Evolutionary conservation across 805 yeast species (phyloP), one percentile per base, ranked within the genome.

Genomic region (Yamadazyma takamatsuzukensis): DNA sequence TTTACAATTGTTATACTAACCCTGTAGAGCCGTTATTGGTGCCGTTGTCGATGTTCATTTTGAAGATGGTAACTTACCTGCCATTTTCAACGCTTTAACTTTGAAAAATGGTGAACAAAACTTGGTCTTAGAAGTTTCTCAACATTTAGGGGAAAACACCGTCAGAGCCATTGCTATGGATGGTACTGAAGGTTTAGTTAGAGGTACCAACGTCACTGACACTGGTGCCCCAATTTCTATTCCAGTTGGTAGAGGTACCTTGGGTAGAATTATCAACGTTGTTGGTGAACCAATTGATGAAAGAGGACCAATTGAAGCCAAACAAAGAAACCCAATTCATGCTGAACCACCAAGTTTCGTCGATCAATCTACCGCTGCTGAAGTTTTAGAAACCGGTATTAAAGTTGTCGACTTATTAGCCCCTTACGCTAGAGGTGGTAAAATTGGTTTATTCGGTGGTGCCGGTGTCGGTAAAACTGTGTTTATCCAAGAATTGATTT

Each of bases 381-480:
- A 93, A 80, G 89, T 93, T 59, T 81, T 93, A 65, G 98, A 89
- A 78, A 90, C 98, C 50, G 97, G 98, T 87, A 90, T 90, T 70
- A 90, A 90, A 81, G 98, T 90, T 71, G 98, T 90, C 75, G 98
- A 90, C 70, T 78, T 90, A 65, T 80, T 90, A 54, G 98, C 98
- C 56, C 98, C 98, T 56, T 90, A 90, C 78, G 97, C 98, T 67
- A 88, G 97, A 86, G 98, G 98, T 86, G 98, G 98, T 86, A 90
- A 90, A 83, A 90, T 90, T 87, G 98, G 98, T 83, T 82, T 90
- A 65, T 90, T 90, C 84, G 98, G 98, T 79, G 98, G 98, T 90
- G 98, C 98, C 72, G 98, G 98, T 90, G 98, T 90, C 85, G 98
- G 98, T 76, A 90, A 90, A 76, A 90, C 98, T 72, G 98, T 90